A percentile compares a stretch with the other conserved stretches of the same genome.
Conservation (phyloP, 352 stramenopile genomes). For the Phytophthora quininea region DNA sequence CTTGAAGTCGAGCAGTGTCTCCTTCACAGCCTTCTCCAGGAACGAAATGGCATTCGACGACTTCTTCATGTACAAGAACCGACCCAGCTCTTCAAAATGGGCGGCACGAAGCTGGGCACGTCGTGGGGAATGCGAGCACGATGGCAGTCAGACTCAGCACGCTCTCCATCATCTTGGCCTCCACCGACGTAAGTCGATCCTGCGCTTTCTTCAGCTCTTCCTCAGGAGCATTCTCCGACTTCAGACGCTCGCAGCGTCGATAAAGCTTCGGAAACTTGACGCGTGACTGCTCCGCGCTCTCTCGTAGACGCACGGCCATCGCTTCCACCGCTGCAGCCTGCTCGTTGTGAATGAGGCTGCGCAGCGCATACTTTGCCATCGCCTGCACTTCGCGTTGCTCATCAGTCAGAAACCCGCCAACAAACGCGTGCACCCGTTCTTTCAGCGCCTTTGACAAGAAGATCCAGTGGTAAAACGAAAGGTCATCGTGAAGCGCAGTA, state of each 20-base stretch:
- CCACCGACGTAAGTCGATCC: conserved; percentile 48
- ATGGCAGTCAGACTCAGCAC: conserved; percentile 75
- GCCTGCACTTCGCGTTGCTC: conserved; percentile 81
- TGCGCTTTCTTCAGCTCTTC: conserved; percentile 45
- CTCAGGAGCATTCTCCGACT: conserved; percentile 30
- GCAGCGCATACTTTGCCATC: conserved; percentile 79
- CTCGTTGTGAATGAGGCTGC: conserved; percentile 69
- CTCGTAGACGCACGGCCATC: conserved; percentile 45
- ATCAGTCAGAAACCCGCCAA: conserved; percentile 65
- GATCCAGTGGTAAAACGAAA: conserved; percentile 83
- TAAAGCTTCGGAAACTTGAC: conserved; percentile 65
- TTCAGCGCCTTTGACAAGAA: conserved; percentile 47
- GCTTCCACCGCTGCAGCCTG: conserved; percentile 35
- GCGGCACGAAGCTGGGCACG: conserved; percentile 67
- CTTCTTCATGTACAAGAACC: conserved; percentile 72
- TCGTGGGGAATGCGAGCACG: conserved; percentile 81
- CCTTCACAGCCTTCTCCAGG: conserved; percentile 75
- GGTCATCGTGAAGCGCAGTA: conserved; percentile 75
- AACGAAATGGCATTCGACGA: conserved; percentile 64
- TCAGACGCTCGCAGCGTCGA: conserved; percentile 55
- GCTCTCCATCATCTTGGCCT: conserved; percentile 64
- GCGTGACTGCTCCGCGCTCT: conserved; percentile 47
- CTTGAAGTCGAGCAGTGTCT: conserved; percentile 85
- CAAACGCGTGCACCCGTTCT: conserved; percentile 55
- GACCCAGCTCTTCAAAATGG: conserved; percentile 75